Conservation (phyloP, 306 rosid species). For the Pyrus bretschneideri region DNA sequence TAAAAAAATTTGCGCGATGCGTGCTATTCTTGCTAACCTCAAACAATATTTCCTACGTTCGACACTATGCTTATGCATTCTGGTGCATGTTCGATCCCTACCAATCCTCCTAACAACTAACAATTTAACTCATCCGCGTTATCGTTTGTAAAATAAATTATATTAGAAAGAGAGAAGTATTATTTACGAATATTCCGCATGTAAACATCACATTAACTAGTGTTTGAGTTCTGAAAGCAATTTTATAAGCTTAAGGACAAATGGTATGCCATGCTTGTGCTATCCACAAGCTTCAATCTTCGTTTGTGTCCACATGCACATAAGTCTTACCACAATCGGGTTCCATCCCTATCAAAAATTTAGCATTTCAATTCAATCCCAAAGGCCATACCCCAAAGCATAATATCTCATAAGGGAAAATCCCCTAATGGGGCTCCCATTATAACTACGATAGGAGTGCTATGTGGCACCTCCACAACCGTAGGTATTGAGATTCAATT, state of each 20-base stretch:
- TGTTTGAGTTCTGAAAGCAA: neutral
- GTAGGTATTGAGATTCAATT: neutral
- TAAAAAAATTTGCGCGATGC: too few relatives aligned
- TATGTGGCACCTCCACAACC: neutral
- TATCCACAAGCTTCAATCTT: slow-evolving; percentile 17
- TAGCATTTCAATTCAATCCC: slow-evolving; percentile 3
- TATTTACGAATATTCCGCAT: neutral
- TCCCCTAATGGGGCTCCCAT: neutral
- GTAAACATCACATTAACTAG: neutral
- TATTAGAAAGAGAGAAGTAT: neutral
- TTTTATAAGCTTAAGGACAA: neutral
- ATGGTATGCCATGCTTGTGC: slow-evolving; percentile 15
- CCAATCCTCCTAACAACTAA: too few relatives aligned
- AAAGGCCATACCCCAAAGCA: neutral
- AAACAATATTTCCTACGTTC: too few relatives aligned
- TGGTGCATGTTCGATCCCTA: too few relatives aligned
- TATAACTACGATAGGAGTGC: neutral
- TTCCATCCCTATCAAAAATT: neutral
- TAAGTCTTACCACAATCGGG: neutral
- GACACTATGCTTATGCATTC: too few relatives aligned
- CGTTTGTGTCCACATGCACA: neutral
- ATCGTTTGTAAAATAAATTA: too few relatives aligned
- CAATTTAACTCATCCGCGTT: too few relatives aligned
- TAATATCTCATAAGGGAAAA: neutral
- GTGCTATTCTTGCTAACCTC: too few relatives aligned